phyloP scores from a whole-genome alignment of 768 basidiomycete genomes.

The Serendipita sp. region DNA sequence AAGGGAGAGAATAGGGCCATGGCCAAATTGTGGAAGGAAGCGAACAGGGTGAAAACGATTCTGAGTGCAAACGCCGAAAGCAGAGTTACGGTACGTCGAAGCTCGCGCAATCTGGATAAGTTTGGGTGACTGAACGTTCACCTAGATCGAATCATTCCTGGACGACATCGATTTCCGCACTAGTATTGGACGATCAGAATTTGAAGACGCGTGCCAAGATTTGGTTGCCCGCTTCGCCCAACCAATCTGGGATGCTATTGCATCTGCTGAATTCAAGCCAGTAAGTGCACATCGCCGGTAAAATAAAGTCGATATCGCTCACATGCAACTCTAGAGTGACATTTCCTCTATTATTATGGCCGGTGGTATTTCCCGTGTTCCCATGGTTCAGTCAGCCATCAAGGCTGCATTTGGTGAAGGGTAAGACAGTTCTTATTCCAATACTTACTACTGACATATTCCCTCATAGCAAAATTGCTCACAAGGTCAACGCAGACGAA shows the following conservation, averaged over 20 bases:
- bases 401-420: slow-evolving; percentile 54
- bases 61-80: slow-evolving; percentile 85
- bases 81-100: slow-evolving; percentile 39
- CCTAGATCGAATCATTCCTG: slow-evolving; percentile 36
- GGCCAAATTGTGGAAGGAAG: slow-evolving; percentile 91
- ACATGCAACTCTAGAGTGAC: slow-evolving; percentile 37
- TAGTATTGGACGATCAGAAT: slow-evolving; percentile 57
- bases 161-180: slow-evolving; percentile 83
- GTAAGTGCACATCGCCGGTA: slow-evolving; percentile 23
- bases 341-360: slow-evolving; percentile 83
- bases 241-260: slow-evolving; percentile 62
- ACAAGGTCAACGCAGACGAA: slow-evolving; percentile 95
- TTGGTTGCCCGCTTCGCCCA: slow-evolving; percentile 43
- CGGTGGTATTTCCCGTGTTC: slow-evolving; percentile 78
- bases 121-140: background rate
- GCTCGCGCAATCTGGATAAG: too few relatives aligned
- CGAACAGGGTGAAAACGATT: slow-evolving; percentile 75
- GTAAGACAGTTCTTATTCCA: slow-evolving; percentile 32
- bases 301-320: background rate
- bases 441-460: background rate
- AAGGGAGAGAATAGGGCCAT: slow-evolving; percentile 64
- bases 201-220: slow-evolving; percentile 59
- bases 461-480: slow-evolving; percentile 60
- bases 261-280: slow-evolving; percentile 45
- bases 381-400: slow-evolving; percentile 79